Evolutionary conservation across 2,329 filamentous ascomycete genomes (phyloP).

Genomic region (Lachnellula occidentalis): DNA sequence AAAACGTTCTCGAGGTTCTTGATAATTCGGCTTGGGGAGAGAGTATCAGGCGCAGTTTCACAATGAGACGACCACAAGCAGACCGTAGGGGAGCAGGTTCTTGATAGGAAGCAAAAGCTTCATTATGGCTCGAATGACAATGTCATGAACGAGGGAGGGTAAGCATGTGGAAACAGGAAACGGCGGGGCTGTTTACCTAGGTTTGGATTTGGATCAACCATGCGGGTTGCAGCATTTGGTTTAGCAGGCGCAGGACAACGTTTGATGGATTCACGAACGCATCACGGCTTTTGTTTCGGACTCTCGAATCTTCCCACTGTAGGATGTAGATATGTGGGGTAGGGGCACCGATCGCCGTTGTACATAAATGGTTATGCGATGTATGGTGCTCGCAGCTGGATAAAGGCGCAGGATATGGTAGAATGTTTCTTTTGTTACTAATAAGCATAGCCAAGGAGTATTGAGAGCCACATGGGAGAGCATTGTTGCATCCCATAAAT

Average conservation of each 20-base stretch:
- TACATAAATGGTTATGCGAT: not conserved
- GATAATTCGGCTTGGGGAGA: slow-evolving; percentile 91
- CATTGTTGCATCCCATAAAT: not conserved
- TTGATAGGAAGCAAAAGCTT: slow-evolving; percentile 2
- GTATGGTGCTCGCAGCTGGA: slow-evolving; percentile 6
- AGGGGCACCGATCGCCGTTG: not conserved
- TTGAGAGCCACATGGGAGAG: slow-evolving; percentile 1
- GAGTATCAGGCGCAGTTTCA: slow-evolving; percentile 84
- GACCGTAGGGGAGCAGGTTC: slow-evolving; percentile 11
- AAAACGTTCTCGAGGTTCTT: slow-evolving; percentile 76
- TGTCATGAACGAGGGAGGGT: not conserved
- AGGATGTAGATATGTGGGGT: slow-evolving; percentile 1
- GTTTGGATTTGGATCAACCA: slow-evolving; percentile 13
- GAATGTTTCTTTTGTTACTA: slow-evolving; percentile 7
- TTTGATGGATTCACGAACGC: slow-evolving; percentile 11
- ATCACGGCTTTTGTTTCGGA: slow-evolving; percentile 7
- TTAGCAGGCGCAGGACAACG: slow-evolving; percentile 13
- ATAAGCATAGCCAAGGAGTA: slow-evolving; percentile 17
- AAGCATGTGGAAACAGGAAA: not conserved
- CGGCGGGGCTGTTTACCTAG: slow-evolving; percentile 9
- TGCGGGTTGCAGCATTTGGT: slow-evolving; percentile 19
- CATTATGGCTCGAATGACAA: not conserved
- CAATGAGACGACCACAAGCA: slow-evolving; percentile 46
- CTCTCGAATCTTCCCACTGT: not conserved
- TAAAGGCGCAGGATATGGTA: not conserved